Evolutionary conservation across 2,329 filamentous ascomycete species (phyloP).

Genomic region (Cercospora sesami): DNA sequence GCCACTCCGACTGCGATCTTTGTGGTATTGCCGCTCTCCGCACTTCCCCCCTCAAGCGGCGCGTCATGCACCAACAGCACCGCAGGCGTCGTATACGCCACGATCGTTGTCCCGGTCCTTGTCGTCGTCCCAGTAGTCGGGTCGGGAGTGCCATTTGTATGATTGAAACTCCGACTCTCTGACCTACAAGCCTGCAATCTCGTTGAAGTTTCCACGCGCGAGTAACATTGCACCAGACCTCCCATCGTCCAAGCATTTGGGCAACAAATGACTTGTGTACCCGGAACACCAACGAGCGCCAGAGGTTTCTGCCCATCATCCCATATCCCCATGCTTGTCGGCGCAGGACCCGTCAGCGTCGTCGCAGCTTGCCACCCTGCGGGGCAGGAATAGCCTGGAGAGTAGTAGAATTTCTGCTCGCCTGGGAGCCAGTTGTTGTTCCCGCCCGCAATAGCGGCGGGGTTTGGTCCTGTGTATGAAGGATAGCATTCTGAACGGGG

Average conservation of each 20-base stretch:
- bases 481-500: conserved; percentile 12
- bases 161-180: conserved; percentile 3
- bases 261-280: conserved; percentile 11
- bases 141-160: background rate
- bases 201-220: conserved; percentile 7
- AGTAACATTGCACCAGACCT: conserved; percentile 11
- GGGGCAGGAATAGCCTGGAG: conserved; percentile 11
- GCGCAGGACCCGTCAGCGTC: conserved; percentile 6
- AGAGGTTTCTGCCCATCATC: background rate
- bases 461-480: conserved; percentile 9
- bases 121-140: background rate
- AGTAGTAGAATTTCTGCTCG: conserved; percentile 15
- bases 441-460: background rate
- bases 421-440: conserved; percentile 9
- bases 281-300: conserved; percentile 1
- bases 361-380: conserved; percentile 15
- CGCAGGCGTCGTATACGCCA: conserved; percentile 15
- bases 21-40: background rate
- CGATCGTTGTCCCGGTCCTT: background rate
- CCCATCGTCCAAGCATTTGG: conserved; percentile 12
- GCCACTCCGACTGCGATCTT: conserved; percentile 11
- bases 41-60: background rate
- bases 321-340: conserved; percentile 7
- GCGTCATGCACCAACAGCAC: conserved; percentile 5
- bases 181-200: conserved; percentile 1